Evolutionary conservation across 1,284 basidiomycete species (phyloP), one percentile per base, ranked within the genome.

Genomic region (Microbotryum lychnidis-dioicae): DNA sequence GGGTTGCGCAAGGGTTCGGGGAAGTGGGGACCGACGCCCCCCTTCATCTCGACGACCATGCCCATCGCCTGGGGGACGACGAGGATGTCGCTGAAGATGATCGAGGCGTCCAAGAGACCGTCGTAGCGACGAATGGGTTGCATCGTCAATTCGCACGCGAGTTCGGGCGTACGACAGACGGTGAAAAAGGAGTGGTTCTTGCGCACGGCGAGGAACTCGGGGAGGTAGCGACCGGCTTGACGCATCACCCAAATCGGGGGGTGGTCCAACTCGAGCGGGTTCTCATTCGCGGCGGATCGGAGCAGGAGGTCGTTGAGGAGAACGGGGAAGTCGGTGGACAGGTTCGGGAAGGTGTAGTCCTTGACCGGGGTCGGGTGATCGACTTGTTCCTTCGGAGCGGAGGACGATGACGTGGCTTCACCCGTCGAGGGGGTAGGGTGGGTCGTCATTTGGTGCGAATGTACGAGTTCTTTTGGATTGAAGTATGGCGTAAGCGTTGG

Each of bases 161-260:
- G 82, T 45, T 80, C 80, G 25, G 93, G 92, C 0, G 87, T 87
- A 69, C 89, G 85, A 76, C 93, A 97, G 68, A 96, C 82, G 74
- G 93, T 87, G 75, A 97, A 96, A 79, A 97, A 97, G 54, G 87
- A 89, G 75, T 97, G 87, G 31, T 82, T 75, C 74, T 87, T 83
- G 64, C 91, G 84, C 46, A 94, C 79, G 75, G 86, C 83, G 63
- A 87, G 83, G 76, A 94, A 70, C 58, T 67, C 64, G 54, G 62
- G 63, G 29, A 65, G 59, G 63, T 66, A 65, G 46, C 66, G 57
- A 10, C 67, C 65, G 16, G 96, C 96, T 75, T 99, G 94, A 42
- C 96, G 84, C 94, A 99, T 99, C 64, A 97, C 89, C 94, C 94
- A 99, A 64, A 96, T 91, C 16, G 94, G 94, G 3, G 94, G 91